Base-by-base conservation (phyloP, 2,329 filamentous ascomycete species). In the Aspergillus ustus region DNA sequence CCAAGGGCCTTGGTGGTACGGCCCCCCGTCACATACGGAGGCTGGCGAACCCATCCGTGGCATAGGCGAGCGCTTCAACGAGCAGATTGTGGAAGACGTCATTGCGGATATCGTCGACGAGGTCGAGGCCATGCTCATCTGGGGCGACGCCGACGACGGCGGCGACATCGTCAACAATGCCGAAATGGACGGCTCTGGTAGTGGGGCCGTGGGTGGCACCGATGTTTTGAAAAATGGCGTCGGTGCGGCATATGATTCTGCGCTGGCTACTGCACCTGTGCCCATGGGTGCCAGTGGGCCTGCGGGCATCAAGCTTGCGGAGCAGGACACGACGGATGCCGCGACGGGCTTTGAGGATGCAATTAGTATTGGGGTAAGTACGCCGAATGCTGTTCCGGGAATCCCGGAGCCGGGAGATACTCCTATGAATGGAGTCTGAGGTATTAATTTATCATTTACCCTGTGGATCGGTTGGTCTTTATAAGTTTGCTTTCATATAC, bases 21-120 rank as follows among this genome's bases (percentile, higher is more conserved):
- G 93, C 17, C 93, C 93, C 0, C 84, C 87, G 3, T 85, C 83
- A 20, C 62, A 79, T 11, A 67, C 68, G 5, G 81, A 83, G 52
- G 79, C 78, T 34, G 74, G 78, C n/a, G 75, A 75, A 49, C 75
- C 78, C 31, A 70, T 76, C 20, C 84, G 86, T 37, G 82, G 91
- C 0, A 81, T 97, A 22, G 85, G 87, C 7, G 91, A 96, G 64
- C 87, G 95, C 34, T 98, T 93, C 77, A 87, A 88, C 62, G 93
- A 99, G 74, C 94, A 98, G 80, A 93, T 99, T 63, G 93, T 90
- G 15, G 95, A 99, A 78, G 95, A 99, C 71, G 83, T 97, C 25
- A 85, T 97, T 31, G 97, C 93, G 75, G 95, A 99, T 76, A 85
- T 99, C 57, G 84, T 98, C 34, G 95, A 99, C 72, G 95, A 99